Evolutionary conservation across 225 moss, liverwort and hornwort genomes (phyloP).

Genomic region (Marchantia polymorpha): DNA sequence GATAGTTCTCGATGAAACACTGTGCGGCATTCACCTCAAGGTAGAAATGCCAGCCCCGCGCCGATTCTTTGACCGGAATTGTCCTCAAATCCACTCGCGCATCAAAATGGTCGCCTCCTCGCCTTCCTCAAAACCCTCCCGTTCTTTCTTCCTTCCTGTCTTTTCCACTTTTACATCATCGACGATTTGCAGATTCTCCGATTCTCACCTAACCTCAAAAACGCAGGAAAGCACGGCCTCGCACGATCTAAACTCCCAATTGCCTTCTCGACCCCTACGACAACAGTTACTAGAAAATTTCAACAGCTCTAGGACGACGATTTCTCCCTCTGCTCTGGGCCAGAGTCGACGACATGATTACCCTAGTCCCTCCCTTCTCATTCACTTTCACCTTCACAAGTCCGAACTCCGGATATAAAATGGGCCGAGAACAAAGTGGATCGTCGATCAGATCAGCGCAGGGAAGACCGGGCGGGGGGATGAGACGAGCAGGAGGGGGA

Average conservation of each 20-base stretch:
- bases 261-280: background rate
- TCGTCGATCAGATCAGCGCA: background rate
- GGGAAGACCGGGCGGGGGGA: background rate
- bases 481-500: background rate
- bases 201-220: background rate
- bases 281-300: background rate
- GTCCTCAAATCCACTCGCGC: background rate
- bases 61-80: slow-evolving; percentile 4
- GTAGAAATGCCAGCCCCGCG: background rate
- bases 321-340: background rate
- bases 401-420: background rate
- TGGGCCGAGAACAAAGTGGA: background rate
- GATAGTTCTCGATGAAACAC: background rate
- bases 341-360: background rate
- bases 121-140: slow-evolving; percentile 5
- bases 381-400: background rate
- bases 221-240: background rate
- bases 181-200: background rate
- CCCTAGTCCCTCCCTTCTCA: slow-evolving; percentile 5
- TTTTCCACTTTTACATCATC: slow-evolving; percentile 5
- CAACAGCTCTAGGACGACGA: background rate
- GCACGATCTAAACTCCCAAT: slow-evolving; percentile 7
- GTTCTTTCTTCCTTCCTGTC: background rate
- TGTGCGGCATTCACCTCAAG: background rate
- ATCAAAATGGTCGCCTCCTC: slow-evolving; percentile 11